These are phyloP conservation scores for Hypoxylon lenormandii DNA, from an alignment of 495 filamentous ascomycete species.

Conservation along the genomic window DNA sequence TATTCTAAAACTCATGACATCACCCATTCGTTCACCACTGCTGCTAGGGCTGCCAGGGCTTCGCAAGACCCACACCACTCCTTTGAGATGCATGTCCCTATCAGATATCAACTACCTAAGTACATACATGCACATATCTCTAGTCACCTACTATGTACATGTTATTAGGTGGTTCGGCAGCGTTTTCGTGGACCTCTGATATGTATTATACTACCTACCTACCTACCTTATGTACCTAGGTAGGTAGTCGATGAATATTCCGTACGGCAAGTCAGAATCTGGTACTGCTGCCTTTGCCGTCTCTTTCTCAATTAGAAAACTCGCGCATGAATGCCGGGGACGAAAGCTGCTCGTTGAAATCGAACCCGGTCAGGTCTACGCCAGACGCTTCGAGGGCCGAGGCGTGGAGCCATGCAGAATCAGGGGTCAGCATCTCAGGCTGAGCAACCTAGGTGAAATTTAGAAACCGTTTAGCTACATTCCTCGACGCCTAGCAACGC, in stretches of 20 bases:
- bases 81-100: neutral
- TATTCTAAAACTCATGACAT: constrained; percentile 27
- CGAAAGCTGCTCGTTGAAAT: constrained; percentile 19
- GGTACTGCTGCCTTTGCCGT: neutral
- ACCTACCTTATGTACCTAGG: too few relatives aligned
- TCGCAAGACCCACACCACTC: constrained; percentile 7
- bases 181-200: too few relatives aligned
- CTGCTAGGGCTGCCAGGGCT: neutral
- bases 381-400: constrained; percentile 6
- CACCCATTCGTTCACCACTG: constrained; percentile 7
- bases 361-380: constrained; percentile 9
- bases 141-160: too few relatives aligned
- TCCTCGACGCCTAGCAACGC: neutral
- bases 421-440: constrained; percentile 2
- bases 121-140: too few relatives aligned
- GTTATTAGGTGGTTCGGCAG: too few relatives aligned
- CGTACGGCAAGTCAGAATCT: too few relatives aligned
- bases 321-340: constrained; percentile 27
- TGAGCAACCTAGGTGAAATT: constrained; percentile 17
- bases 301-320: neutral
- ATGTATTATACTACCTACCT: too few relatives aligned
- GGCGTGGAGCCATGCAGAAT: constrained; percentile 12
- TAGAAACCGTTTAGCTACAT: constrained; percentile 7
- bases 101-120: too few relatives aligned
- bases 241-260: too few relatives aligned